Conservation (phyloP, 192 early-diverging fungal genomes). For the Allomyces macrogynus region DNA sequence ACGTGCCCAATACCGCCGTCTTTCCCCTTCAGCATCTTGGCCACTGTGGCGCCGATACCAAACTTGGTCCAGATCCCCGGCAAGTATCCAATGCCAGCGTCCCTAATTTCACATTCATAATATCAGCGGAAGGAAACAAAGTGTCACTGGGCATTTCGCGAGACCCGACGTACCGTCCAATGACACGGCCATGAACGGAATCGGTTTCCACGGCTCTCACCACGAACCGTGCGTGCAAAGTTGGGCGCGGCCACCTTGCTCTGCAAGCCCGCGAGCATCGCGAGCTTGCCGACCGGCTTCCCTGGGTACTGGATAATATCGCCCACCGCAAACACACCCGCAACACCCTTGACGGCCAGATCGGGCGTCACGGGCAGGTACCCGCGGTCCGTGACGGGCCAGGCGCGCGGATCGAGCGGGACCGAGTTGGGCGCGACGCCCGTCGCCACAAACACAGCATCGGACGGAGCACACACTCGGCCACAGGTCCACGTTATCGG, state of each 20-base stretch:
- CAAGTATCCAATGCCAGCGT: no score
- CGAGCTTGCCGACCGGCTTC: background rate
- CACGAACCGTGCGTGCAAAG: no score
- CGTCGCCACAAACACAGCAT: background rate
- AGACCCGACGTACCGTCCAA: no score
- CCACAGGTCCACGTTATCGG: no score
- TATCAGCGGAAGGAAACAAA: no score
- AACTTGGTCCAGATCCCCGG: background rate
- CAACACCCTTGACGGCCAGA: background rate
- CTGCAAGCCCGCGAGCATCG: background rate
- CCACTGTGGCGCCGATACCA: background rate
- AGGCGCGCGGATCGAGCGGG: background rate
- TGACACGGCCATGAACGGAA: no score
- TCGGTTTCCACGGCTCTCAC: no score
- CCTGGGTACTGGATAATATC: background rate
- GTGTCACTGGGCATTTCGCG: no score
- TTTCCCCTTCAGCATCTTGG: background rate
- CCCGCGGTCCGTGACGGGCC: background rate
- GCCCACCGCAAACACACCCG: background rate
- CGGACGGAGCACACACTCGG: background rate
- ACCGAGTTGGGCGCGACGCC: background rate
- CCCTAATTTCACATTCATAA: no score
- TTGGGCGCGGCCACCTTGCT: no score
- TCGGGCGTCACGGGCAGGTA: background rate
- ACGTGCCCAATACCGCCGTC: background rate